These are phyloP conservation scores for Nymphaea thermarum DNA, from an alignment of 164 flowering plant genomes.

Conservation along the genomic window DNA sequence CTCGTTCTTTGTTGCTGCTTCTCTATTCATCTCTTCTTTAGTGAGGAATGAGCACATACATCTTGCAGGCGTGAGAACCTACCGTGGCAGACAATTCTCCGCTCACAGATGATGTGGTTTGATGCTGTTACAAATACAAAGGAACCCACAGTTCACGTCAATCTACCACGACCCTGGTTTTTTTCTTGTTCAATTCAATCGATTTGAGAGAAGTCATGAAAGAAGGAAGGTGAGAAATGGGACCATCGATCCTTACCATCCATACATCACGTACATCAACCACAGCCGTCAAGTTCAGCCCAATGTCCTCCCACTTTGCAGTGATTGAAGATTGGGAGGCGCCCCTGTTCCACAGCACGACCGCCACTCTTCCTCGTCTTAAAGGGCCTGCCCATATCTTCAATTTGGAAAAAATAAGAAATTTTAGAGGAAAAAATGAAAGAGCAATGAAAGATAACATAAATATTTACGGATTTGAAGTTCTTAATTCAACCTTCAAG, in stretches of 20 bases:
- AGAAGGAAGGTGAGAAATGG: too few relatives aligned
- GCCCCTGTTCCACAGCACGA: slow-evolving; percentile 60
- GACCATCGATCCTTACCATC: slow-evolving; percentile 26
- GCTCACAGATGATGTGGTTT: slow-evolving; percentile 13
- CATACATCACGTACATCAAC: slow-evolving; percentile 54
- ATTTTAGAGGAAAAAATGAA: neutral
- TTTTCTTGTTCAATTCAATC: neutral
- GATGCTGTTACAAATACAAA: slow-evolving; percentile 24
- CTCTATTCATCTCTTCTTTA: neutral
- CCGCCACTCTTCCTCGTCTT: slow-evolving; percentile 24
- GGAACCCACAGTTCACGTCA: neutral
- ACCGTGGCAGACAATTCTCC: slow-evolving; percentile 28
- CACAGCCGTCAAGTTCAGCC: slow-evolving; percentile 24
- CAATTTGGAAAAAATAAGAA: neutral
- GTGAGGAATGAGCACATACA: slow-evolving; percentile 43
- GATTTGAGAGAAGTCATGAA: neutral
- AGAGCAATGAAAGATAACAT: neutral
- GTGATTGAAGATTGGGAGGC: slow-evolving; percentile 30
- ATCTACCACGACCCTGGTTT: neutral
- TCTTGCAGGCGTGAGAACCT: slow-evolving; percentile 52
- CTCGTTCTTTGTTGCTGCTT: too few relatives aligned
- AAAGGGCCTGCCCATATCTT: slow-evolving; percentile 84
- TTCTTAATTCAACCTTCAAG: too few relatives aligned
- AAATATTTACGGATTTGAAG: too few relatives aligned
- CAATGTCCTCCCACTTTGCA: slow-evolving; percentile 48